Conservation (phyloP, 768 basidiomycete genomes). For the Lentinula sp. region DNA sequence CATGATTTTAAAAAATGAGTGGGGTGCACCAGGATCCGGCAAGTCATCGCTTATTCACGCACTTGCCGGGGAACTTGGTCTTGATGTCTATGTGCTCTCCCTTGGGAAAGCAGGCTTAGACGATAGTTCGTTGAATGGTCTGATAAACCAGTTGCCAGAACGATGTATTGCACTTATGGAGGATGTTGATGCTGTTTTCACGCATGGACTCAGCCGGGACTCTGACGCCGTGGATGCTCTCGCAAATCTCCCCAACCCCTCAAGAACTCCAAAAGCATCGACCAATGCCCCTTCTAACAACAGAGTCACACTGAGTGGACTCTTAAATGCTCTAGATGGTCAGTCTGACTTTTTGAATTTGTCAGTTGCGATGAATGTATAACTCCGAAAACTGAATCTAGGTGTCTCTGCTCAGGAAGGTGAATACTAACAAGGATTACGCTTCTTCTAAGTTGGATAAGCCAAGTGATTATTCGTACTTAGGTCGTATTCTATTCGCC, state of each 20-base stretch:
- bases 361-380: too few relatives aligned
- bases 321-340: conserved; percentile 77
- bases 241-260: not conserved
- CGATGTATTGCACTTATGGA: conserved; percentile 77
- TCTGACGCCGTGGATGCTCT: conserved; percentile 4
- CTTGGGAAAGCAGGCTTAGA: conserved; percentile 60
- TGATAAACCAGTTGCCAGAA: conserved; percentile 61
- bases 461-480: too few relatives aligned
- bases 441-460: not conserved
- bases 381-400: too few relatives aligned
- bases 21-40: conserved; percentile 73
- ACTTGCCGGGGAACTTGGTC: conserved; percentile 69
- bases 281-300: conserved; percentile 13
- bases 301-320: conserved; percentile 60
- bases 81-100: conserved; percentile 70
- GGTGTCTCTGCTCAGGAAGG: conserved; percentile 70
- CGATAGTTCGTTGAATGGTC: conserved; percentile 49
- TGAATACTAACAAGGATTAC: not conserved
- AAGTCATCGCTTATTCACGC: conserved; percentile 77
- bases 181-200: conserved; percentile 78
- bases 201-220: conserved; percentile 35
- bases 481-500: conserved; percentile 50
- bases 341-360: not conserved
- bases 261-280: not conserved
- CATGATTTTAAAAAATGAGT: conserved; percentile 21